These are phyloP conservation scores for Leersia perrieri DNA, from an alignment of 176 grass and related monocot species.

Conservation along the genomic window DNA sequence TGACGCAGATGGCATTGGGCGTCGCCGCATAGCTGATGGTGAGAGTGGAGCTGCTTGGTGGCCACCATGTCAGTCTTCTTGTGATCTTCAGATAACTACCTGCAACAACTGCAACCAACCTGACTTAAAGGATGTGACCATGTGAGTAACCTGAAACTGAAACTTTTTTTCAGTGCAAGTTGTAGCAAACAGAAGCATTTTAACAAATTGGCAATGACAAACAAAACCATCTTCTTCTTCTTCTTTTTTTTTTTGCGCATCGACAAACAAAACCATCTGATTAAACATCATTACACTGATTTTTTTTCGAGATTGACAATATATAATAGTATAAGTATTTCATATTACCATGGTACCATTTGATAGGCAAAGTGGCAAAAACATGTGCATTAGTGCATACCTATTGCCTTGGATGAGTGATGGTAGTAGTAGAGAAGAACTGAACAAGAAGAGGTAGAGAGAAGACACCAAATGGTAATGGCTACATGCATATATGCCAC, in stretches of 20 bases:
- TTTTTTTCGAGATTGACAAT: neutral
- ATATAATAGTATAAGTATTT: too few relatives aligned
- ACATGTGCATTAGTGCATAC: neutral
- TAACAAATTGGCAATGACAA: neutral
- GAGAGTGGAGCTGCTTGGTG: conserved; percentile 20
- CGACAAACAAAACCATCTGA: neutral
- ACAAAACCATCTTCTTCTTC: neutral
- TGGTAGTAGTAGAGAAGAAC: neutral
- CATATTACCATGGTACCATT: too few relatives aligned
- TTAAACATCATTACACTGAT: neutral
- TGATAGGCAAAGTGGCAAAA: too few relatives aligned
- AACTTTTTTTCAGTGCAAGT: neutral
- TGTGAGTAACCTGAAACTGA: conserved; percentile 21
- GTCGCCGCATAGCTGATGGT: neutral
- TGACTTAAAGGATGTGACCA: neutral
- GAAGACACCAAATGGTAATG: neutral
- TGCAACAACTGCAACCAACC: neutral
- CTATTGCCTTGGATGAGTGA: neutral
- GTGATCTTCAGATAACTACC: neutral
- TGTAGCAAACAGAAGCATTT: neutral
- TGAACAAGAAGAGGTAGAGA: neutral
- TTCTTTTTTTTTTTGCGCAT: too few relatives aligned
- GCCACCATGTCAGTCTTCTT: conserved; percentile 21
- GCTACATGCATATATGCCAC: neutral
- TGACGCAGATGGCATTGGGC: neutral